A percentile compares a stretch with the other conserved stretches of the same genome.
Evolutionary conservation across 257 asterid species (phyloP).

Genomic region (Gynochthodes officinalis): DNA sequence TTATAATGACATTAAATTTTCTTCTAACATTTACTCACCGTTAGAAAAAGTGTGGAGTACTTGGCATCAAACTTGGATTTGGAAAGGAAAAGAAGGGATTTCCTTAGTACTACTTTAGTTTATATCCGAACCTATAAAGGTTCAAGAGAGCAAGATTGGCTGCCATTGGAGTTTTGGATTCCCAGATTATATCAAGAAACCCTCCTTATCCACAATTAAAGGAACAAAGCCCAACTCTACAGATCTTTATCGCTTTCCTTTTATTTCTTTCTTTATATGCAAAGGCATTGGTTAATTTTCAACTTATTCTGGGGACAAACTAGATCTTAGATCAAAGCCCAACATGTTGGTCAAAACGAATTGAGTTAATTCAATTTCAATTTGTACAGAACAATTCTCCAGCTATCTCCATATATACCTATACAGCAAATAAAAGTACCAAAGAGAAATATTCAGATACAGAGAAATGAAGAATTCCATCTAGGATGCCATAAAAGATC

Average conservation of each 20-base stretch:
- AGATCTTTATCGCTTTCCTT: background rate
- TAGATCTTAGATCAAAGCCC: background rate
- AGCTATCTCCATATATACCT: background rate
- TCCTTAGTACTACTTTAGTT: background rate
- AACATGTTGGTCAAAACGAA: background rate
- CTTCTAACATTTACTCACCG: background rate
- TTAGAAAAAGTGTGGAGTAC: background rate
- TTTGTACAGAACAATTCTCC: background rate
- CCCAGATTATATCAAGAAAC: background rate
- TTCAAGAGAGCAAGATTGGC: background rate
- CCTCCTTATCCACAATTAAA: no score
- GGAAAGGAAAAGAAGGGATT: background rate
- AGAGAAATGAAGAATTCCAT: background rate
- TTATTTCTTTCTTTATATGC: background rate
- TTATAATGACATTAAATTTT: background rate
- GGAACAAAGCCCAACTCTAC: background rate
- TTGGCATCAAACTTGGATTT: background rate
- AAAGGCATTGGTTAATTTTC: background rate
- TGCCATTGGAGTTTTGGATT: background rate
- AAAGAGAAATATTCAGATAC: background rate
- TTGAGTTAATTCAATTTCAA: background rate
- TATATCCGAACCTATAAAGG: background rate
- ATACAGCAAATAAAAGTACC: background rate
- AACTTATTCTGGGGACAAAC: background rate
- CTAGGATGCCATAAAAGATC: no score